Evolutionary conservation across 306 rosid genomes (phyloP).

Genomic region (Cucumis cinereus): DNA sequence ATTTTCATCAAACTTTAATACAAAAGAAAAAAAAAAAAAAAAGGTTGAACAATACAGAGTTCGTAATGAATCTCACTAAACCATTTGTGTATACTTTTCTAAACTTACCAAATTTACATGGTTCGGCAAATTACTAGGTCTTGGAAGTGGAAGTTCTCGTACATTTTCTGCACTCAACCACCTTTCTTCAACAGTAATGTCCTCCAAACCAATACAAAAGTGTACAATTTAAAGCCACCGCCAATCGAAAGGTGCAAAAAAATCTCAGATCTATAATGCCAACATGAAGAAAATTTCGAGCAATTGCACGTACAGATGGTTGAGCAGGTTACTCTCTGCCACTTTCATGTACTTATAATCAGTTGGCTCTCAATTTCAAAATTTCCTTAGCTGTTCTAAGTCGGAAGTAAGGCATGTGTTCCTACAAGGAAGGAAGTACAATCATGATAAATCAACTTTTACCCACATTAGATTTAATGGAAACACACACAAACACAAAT

Average conservation of each 20-base stretch:
- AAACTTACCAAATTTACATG: background rate
- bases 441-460: background rate
- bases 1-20: background rate
- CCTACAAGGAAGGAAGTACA: slow-evolving; percentile 20
- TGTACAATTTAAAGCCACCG: background rate
- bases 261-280: background rate
- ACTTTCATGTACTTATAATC: slow-evolving; percentile 11
- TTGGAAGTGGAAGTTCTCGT: background rate
- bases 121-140: background rate
- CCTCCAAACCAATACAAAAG: background rate
- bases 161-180: background rate
- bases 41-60: background rate
- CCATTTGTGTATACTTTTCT: background rate
- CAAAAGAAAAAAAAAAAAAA: background rate
- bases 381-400: slow-evolving; percentile 80
- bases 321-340: background rate
- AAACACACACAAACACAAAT: too few relatives aligned
- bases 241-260: background rate
- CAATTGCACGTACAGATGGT: background rate
- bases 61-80: background rate
- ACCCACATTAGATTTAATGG: background rate
- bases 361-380: slow-evolving; percentile 69
- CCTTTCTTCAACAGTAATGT: background rate
- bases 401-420: slow-evolving; percentile 85
- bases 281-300: background rate